Evolutionary conservation across 2,329 filamentous ascomycete genomes (phyloP), one percentile per base, ranked within the genome.

Genomic region (Trichoderma semiorbis): DNA sequence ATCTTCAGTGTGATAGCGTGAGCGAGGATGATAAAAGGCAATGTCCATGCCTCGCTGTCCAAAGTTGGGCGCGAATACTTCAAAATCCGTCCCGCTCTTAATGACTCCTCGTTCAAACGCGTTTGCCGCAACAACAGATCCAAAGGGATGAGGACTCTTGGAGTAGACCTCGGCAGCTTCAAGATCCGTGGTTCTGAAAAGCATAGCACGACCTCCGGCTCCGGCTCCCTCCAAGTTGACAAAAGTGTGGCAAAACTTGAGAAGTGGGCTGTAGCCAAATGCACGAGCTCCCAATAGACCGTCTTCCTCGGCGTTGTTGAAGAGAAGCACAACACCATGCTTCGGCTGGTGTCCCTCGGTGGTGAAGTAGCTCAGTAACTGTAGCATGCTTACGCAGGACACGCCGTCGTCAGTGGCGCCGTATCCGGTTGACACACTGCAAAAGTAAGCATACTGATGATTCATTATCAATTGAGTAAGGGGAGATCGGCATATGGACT

Each of bases 251-350:
- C 93, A 88, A 71, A 97, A 92, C 67, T 89, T 89, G 12, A 93
- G 90, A 74, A 97, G 85, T 0, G 94, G 93, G 79, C 95, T 94
- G 75, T 94, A 90, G 32, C 92, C 91, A 78, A 97, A 98, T 7
- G 92, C 94, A 73, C 90, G 89, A 7, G 95, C 94, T 1, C 96
- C 96, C 75, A 97, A 93, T 12, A 98, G 84, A 43, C 91, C 96
- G 77, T 98, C 95, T 79, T 99, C 96, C 79, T 99, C 96, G 43
- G 93, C 95, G 78, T 98, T 98, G 85, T 99, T 99, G 78, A 98
- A 87, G 32, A 98, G 86, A 11, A 94, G 87, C 16, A 98, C 89
- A 57, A 99, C 87, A 2, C 95, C 95, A 75, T 91, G 89, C 77
- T 90, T 91, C 2, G 95, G 95, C 78, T 90, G 90, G 74, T 93